These are phyloP conservation scores for Ophiostoma perfectum DNA, from an alignment of 2,329 filamentous ascomycete genomes.

Conservation along the genomic window DNA sequence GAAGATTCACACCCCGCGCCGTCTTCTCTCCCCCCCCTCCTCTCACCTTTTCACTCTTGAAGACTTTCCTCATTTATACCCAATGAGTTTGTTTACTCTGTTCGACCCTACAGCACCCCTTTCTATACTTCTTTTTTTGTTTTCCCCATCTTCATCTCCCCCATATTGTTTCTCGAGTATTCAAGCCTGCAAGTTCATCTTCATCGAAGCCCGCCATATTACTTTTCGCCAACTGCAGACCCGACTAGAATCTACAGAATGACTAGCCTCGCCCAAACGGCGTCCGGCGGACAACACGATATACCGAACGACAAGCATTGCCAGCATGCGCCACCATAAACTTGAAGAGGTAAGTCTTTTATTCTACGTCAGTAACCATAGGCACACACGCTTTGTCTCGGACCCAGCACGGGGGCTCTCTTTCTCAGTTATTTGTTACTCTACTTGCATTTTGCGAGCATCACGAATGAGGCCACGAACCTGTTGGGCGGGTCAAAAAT, in stretches of 20 bases:
- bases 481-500: background rate
- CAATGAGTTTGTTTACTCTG: background rate
- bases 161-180: background rate
- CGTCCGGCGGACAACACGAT: background rate
- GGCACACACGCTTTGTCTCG: background rate
- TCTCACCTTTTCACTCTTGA: background rate
- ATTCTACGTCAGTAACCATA: background rate
- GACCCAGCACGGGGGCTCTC: background rate
- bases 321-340: background rate
- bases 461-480: background rate
- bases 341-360: background rate
- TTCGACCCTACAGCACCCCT: background rate
- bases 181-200: background rate
- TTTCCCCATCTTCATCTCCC: background rate
- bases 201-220: background rate
- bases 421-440: no score
- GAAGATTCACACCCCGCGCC: no score
- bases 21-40: no score
- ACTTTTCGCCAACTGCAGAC: background rate
- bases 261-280: no score
- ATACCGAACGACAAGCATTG: background rate
- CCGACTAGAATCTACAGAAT: background rate
- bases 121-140: background rate
- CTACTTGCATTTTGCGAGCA: no score
- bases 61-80: background rate